Percentiles rank a stretch among this genome's conserved stretches.
phyloP scores from a whole-genome alignment of 257 asterid species.

The Solanum chmielewskii region DNA sequence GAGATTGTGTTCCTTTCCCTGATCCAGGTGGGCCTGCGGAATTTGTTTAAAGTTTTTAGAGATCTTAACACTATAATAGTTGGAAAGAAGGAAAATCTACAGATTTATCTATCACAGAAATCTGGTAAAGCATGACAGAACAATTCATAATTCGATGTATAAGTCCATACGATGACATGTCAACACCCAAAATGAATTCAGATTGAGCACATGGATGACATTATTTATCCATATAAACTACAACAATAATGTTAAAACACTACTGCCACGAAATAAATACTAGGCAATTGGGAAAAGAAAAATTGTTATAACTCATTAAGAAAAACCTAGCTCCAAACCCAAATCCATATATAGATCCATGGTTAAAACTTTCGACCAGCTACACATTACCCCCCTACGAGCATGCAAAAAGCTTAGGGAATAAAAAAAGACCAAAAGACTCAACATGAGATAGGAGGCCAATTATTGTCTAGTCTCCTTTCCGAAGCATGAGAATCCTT shows the following conservation, averaged over 20 bases:
- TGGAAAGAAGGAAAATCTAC: neutral
- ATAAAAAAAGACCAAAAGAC: neutral
- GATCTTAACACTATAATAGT: neutral
- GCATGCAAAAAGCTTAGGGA: neutral
- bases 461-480: neutral
- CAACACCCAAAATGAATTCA: neutral
- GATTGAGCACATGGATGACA: neutral
- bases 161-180: neutral
- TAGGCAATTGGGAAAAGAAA: neutral
- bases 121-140: neutral
- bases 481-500: neutral
- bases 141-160: neutral
- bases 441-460: neutral
- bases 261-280: neutral
- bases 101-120: neutral
- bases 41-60: neutral
- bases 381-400: neutral
- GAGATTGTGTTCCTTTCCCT: constrained; percentile 97
- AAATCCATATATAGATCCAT: neutral
- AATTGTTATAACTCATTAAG: neutral
- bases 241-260: neutral
- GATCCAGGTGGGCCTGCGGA: constrained; percentile 91
- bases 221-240: neutral
- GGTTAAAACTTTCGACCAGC: neutral
- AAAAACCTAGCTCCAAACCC: neutral